A percentile compares a stretch with the other conserved stretches of the same genome.
Conservation (phyloP, 345 rosid genomes). For the Mercurialis annua region DNA sequence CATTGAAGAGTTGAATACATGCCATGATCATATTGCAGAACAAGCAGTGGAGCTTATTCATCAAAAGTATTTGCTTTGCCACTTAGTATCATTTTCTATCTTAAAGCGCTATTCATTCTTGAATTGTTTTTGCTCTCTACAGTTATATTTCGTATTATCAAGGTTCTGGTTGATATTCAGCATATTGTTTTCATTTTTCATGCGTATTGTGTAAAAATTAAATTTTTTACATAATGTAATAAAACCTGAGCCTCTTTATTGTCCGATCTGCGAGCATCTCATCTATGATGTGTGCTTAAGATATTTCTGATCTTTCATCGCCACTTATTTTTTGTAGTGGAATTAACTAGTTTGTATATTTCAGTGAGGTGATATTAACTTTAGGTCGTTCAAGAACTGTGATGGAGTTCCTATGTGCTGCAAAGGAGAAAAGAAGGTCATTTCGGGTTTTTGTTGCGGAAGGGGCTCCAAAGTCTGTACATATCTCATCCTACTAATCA, state of each 20-base stretch:
- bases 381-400: constrained; percentile 97
- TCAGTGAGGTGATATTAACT: constrained; percentile 97
- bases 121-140: no score
- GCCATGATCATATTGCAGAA: constrained; percentile 97
- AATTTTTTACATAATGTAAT: no score
- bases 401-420: constrained; percentile 90
- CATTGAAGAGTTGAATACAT: constrained; percentile 74
- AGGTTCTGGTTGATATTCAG: no score
- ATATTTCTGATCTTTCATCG: no score
- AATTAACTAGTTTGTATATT: not conserved
- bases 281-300: no score
- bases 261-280: no score
- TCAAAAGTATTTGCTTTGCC: constrained; percentile 64
- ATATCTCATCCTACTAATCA: constrained; percentile 10
- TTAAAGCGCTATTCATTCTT: no score
- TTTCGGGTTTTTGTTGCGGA: constrained; percentile 94
- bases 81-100: not conserved
- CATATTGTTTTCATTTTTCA: no score
- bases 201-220: no score
- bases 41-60: constrained; percentile 99
- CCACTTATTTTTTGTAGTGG: no score
- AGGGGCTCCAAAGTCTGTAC: constrained; percentile 93
- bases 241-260: no score
- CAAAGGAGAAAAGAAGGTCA: constrained; percentile 94
- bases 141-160: no score